Conservation (phyloP, 202 grass and related monocot species). For the Schoenoplectus triqueter region DNA sequence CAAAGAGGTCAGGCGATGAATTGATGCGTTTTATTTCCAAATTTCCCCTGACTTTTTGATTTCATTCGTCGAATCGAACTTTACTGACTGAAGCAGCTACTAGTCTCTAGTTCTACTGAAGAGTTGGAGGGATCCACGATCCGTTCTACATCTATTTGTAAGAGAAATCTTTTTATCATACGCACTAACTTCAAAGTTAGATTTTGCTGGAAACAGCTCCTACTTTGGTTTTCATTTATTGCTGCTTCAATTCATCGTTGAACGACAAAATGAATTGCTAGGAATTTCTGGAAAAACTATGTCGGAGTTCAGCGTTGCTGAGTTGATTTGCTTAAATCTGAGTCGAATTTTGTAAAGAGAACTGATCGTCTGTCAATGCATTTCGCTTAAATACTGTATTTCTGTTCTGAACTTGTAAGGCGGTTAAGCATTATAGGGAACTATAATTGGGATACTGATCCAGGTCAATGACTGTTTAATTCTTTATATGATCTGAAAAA, state of each 20-base stretch:
- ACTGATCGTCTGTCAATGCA: constrained; percentile 1
- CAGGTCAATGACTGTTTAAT: not conserved
- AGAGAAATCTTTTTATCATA: not conserved
- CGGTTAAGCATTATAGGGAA: not conserved
- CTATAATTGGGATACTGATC: not conserved
- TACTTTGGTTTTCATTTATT: not conserved
- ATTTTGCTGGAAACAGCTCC: not conserved
- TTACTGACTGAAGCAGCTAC: constrained; percentile 11
- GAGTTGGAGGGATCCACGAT: constrained; percentile 33
- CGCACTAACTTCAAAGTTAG: constrained; percentile 17
- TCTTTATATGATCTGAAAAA: constrained; percentile 18
- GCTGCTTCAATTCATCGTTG: not conserved
- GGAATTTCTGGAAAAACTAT: not conserved
- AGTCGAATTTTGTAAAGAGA: not conserved
- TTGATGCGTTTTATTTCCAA: not conserved
- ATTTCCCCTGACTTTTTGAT: not conserved
- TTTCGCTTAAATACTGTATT: not conserved
- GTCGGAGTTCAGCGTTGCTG: not conserved
- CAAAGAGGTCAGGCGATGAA: not conserved
- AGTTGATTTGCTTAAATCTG: constrained; percentile 3
- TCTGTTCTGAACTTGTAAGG: not conserved
- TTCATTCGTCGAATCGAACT: constrained; percentile 13
- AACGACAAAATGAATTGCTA: not conserved
- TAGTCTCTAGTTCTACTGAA: no score
- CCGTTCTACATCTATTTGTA: constrained; percentile 6